Conservation (phyloP, 495 filamentous ascomycete species). For the Daldinia vernicosa region DNA sequence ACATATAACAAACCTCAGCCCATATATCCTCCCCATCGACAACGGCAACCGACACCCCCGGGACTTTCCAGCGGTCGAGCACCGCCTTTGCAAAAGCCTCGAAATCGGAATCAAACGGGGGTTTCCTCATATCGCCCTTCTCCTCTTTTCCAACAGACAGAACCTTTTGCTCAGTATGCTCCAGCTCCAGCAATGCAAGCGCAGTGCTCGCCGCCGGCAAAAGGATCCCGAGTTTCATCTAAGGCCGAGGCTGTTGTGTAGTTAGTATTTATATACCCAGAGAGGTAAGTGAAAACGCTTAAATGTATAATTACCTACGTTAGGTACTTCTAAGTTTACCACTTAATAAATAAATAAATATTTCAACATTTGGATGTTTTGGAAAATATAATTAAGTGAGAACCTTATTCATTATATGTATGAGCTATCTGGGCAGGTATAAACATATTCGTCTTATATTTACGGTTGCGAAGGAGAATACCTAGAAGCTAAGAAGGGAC, state of each 20-base stretch:
- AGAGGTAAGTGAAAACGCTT: too few species aligned
- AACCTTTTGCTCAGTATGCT: slow-evolving; percentile 35
- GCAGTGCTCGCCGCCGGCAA: neutral
- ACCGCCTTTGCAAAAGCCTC: slow-evolving; percentile 47
- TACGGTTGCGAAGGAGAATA: too few species aligned
- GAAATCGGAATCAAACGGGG: slow-evolving; percentile 51
- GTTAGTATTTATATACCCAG: too few species aligned
- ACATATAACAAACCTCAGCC: slow-evolving; percentile 51
- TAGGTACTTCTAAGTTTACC: neutral
- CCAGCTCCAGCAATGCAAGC: slow-evolving; percentile 21
- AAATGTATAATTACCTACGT: too few species aligned
- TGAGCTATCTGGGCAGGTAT: neutral
- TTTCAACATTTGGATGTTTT: neutral
- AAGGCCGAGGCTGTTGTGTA: neutral
- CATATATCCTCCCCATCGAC: slow-evolving; percentile 55
- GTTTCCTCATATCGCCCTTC: slow-evolving; percentile 44
- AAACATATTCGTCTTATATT: neutral
- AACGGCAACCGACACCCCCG: slow-evolving; percentile 60
- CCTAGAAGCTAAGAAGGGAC: neutral
- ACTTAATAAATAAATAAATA: neutral
- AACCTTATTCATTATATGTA: neutral
- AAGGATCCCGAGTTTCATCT: slow-evolving; percentile 4
- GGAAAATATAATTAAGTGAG: neutral
- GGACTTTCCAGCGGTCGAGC: slow-evolving; percentile 60
- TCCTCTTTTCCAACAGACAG: slow-evolving; percentile 14